Evolutionary conservation across 2,329 filamentous ascomycete species (phyloP).

Genomic region (Clarireedia hainanense): DNA sequence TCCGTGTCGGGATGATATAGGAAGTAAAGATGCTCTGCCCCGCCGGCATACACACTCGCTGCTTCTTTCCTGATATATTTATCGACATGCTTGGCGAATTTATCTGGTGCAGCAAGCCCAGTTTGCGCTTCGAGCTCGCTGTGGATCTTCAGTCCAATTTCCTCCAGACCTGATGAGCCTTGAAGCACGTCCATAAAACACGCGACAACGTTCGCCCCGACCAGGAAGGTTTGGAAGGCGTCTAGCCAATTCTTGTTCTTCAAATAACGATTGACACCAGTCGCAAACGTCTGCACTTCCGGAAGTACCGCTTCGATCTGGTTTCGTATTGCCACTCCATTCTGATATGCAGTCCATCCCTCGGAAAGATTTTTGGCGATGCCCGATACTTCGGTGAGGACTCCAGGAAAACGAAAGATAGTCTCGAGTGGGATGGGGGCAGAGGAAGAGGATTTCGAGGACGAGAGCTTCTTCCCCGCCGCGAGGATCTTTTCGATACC

Average conservation of each 20-base stretch:
- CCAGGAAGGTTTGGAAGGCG: constrained; percentile 6
- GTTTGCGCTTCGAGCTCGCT: constrained; percentile 12
- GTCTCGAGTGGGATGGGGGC: neutral
- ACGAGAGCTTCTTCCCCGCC: neutral
- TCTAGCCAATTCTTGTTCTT: constrained; percentile 8
- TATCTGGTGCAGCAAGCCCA: constrained; percentile 10
- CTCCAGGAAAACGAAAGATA: constrained; percentile 7
- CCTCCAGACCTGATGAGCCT: constrained; percentile 4
- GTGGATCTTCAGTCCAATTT: constrained; percentile 7
- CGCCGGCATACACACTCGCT: constrained; percentile 6
- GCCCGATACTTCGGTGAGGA: constrained; percentile 4
- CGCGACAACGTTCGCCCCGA: constrained; percentile 8
- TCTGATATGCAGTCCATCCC: constrained; percentile 9
- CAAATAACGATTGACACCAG: constrained; percentile 8
- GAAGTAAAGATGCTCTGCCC: constrained; percentile 33
- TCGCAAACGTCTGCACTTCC: constrained; percentile 7
- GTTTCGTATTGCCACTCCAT: constrained; percentile 7
- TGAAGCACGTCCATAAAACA: constrained; percentile 9
- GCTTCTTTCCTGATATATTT: constrained; percentile 12
- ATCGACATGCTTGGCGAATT: constrained; percentile 13
- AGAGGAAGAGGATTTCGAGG: neutral
- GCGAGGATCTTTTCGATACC: constrained; percentile 6
- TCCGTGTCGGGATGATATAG: constrained; percentile 36
- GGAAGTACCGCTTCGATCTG: constrained; percentile 7
- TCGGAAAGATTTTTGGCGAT: constrained; percentile 8